Conservation (phyloP, 441 rosid species). For the Gossypium trilobum region DNA sequence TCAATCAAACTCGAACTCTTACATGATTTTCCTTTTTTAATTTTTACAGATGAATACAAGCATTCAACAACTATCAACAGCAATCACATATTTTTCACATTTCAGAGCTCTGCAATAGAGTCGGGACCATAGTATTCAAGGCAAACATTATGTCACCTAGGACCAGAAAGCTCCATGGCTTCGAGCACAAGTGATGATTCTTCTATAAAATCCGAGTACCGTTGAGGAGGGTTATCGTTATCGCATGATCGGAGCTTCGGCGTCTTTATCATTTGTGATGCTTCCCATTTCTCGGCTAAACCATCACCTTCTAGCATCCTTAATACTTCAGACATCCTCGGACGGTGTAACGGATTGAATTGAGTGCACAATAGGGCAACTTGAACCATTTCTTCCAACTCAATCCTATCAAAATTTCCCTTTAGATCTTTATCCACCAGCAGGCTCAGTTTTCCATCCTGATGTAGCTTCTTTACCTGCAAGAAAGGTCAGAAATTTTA, state of each 20-base stretch:
- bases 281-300: conserved; percentile 83
- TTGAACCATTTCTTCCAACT: conserved; percentile 72
- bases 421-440: conserved; percentile 70
- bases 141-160: conserved; percentile 16
- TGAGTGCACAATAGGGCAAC: conserved; percentile 84
- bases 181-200: conserved; percentile 85
- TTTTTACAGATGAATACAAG: conserved; percentile 48
- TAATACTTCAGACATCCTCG: conserved; percentile 71
- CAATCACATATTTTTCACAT: background rate
- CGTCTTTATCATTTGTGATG: conserved; percentile 42
- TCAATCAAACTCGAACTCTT: background rate
- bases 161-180: conserved; percentile 93
- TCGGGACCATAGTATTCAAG: background rate
- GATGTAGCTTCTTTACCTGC: conserved; percentile 85
- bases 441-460: conserved; percentile 62
- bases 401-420: conserved; percentile 51
- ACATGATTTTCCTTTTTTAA: conserved; percentile 16
- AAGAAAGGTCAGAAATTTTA: background rate
- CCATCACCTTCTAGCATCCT: conserved; percentile 89
- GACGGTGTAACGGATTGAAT: conserved; percentile 58
- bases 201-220: conserved; percentile 60
- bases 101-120: background rate
- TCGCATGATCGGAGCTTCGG: conserved; percentile 36
- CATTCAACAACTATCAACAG: conserved; percentile 27
- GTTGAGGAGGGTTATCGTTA: conserved; percentile 29